Conservation (phyloP, 2,329 filamentous ascomycete species). For the Pyrenophora tritici-repentis region DNA sequence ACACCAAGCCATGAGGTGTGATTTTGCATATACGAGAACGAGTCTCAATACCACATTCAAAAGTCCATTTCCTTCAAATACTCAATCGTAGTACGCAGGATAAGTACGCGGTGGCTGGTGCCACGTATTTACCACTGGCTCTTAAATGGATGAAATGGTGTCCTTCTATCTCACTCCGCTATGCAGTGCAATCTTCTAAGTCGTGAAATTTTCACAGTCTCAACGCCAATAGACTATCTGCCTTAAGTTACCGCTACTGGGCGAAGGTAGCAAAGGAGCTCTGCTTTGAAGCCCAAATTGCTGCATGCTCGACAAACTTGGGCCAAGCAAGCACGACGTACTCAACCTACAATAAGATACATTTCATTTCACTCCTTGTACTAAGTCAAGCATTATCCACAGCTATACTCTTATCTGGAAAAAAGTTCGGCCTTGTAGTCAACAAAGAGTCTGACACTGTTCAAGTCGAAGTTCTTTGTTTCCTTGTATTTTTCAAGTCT, state of each 20-base stretch:
- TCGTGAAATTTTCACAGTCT: too few relatives aligned
- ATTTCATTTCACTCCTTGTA: background rate
- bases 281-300: constrained; percentile 46
- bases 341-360: background rate
- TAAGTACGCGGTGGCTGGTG: too few relatives aligned
- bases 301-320: background rate
- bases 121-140: too few relatives aligned
- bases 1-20: background rate
- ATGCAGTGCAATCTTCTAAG: too few relatives aligned
- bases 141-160: too few relatives aligned
- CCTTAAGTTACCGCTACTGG: too few relatives aligned
- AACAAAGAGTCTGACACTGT: constrained; percentile 4
- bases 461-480: background rate
- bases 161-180: too few relatives aligned
- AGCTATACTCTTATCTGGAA: too few relatives aligned
- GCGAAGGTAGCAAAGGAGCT: background rate
- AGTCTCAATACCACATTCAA: too few relatives aligned
- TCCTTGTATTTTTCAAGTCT: background rate
- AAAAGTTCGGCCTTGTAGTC: background rate
- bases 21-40: background rate
- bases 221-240: too few relatives aligned
- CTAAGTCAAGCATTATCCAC: too few relatives aligned
- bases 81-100: background rate
- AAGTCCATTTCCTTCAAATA: background rate
- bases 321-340: background rate